Evolutionary conservation across 805 yeast genomes (phyloP), one percentile per base, ranked within the genome.

Genomic region (Priceomyces carsonii): DNA sequence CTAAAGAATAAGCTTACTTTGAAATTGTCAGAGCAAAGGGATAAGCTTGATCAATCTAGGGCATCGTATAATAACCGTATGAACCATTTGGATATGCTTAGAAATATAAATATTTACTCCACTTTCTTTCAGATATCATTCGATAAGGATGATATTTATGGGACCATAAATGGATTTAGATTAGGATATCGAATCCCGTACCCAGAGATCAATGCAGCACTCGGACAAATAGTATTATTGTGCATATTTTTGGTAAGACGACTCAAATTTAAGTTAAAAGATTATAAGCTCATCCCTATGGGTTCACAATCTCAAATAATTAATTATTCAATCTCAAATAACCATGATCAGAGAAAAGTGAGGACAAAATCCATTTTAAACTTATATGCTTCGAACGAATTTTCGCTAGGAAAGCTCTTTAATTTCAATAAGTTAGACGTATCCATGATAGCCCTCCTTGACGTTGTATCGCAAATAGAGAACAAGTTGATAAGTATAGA

Each of bases 151-250:
- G 93, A 91, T 4, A 77, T 77, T 21, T 87, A 85, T 61, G 96
- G 95, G 0, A 82, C 93, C 1, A 91, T 90, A 20, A 90, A 90
- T 59, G 91, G 90, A 0, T 68, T 87, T 17, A 62, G 96, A 38
- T 56, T 91, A n/a, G 98, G 98, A 0, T 59, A 65, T 35, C 75
- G 71, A 40, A 85, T 90, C 0, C 83, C 95, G 2, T 88, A 95
- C 95, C 78, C 86, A 36, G 98, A 90, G 49, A 82, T 88, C 27
- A 90, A 89, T 53, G 93, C 95, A 2, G 96, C 95, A 0, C 61
- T 90, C 48, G 98, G 98, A 0, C 96, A 90, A 46, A 63, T 90
- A 2, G 75, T 86, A 2, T 61, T 88, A 8, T 59, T 91, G 13
- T 54, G 90, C 19, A 71, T 82, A 0, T 85, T 91, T 1, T 70